Evolutionary conservation across 1,284 basidiomycete species (phyloP).

Genomic region (Puccinia coronata): DNA sequence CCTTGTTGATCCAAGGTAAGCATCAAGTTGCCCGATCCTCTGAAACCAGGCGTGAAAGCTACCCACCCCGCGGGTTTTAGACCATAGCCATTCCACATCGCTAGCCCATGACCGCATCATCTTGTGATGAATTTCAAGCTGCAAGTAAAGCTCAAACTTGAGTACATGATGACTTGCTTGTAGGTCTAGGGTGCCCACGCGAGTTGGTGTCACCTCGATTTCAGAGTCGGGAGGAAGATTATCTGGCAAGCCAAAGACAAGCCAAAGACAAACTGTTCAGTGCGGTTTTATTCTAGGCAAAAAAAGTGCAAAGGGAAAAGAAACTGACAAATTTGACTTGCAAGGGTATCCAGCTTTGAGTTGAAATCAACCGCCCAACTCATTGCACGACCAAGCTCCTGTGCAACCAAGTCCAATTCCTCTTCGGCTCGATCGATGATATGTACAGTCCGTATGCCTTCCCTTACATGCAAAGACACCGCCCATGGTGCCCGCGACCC

Average conservation of each 20-base stretch:
- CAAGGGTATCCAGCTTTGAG: no score
- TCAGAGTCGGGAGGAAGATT: neutral
- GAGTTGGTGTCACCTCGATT: neutral
- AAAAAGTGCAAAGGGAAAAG: neutral
- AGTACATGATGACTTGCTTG: slow-evolving; percentile 14
- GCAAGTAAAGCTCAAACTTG: slow-evolving; percentile 7
- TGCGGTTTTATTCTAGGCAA: neutral
- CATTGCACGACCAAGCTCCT: slow-evolving; percentile 4
- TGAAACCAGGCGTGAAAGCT: neutral
- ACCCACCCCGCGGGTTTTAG: neutral
- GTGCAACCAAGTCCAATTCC: slow-evolving; percentile 1
- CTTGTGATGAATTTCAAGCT: neutral
- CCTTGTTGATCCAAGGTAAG: no score
- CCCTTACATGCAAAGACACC: neutral
- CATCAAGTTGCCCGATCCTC: no score
- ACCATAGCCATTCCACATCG: slow-evolving; percentile 22
- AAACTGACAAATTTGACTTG: slow-evolving; percentile 2
- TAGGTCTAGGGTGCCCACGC: neutral
- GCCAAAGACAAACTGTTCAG: neutral
- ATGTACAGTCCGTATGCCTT: neutral
- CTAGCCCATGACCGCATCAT: no score
- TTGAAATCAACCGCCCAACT: slow-evolving; percentile 10
- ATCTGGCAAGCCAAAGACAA: neutral
- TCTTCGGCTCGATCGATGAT: neutral
- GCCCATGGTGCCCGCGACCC: no score